These are phyloP conservation scores for Creolimax fragrantissima DNA, from an alignment of 78 protist species.

Conservation along the genomic window DNA sequence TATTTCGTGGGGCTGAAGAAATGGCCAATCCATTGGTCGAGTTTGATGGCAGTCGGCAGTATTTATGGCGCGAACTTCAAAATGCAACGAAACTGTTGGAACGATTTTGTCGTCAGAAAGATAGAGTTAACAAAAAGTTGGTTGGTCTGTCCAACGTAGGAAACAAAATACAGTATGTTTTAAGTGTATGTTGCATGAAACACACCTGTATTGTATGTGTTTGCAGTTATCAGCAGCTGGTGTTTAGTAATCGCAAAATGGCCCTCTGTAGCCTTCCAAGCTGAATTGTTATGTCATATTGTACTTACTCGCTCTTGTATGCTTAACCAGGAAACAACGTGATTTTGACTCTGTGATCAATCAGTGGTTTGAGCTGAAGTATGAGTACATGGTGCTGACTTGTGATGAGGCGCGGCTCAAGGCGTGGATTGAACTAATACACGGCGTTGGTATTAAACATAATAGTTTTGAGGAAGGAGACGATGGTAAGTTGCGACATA, in stretches of 20 bases:
- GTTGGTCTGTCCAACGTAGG: no score
- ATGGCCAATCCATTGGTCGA: neutral
- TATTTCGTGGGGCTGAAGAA: neutral
- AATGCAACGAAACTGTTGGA: neutral
- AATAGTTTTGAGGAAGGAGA: neutral
- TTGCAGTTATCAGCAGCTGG: no score
- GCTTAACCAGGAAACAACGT: neutral
- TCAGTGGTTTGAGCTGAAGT: neutral
- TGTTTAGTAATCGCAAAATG: no score
- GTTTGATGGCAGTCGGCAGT: neutral
- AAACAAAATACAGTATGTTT: no score
- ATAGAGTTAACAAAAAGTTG: no score
- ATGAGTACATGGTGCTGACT: neutral
- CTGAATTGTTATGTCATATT: no score
- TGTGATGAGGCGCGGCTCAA: neutral
- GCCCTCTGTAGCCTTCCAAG: no score
- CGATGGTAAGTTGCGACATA: neutral
- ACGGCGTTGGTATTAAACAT: neutral
- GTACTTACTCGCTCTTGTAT: no score
- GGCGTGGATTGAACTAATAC: neutral
- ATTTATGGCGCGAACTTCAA: neutral
- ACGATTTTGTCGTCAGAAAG: neutral
- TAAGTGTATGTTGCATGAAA: no score
- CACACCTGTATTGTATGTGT: no score
- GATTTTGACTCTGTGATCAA: neutral